Conservation (phyloP, 441 rosid species). For the Geranium incanum region DNA sequence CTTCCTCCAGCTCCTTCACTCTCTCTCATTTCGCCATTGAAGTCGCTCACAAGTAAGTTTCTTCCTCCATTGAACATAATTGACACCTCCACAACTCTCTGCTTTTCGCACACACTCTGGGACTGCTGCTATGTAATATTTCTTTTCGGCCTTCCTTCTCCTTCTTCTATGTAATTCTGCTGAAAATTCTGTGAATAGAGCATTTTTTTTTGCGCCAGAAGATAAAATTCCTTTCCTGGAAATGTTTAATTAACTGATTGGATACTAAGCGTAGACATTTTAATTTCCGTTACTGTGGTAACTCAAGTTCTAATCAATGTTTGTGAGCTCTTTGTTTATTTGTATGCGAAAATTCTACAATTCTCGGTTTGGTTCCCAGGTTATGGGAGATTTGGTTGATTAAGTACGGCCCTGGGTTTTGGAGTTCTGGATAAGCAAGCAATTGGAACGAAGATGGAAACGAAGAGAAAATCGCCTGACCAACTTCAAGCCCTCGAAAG, state of each 20-base stretch:
- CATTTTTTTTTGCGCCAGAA: neutral
- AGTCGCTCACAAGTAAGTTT: slow-evolving; percentile 6
- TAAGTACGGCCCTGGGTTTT: neutral
- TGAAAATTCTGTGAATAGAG: neutral
- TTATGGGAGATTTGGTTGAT: slow-evolving; percentile 19
- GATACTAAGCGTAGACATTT: neutral
- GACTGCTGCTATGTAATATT: neutral
- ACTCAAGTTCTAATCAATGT: neutral
- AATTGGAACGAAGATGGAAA: slow-evolving; percentile 23
- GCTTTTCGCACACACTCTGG: neutral
- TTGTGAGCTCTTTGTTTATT: neutral
- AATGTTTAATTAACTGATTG: neutral
- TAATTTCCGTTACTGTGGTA: neutral
- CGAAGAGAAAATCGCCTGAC: slow-evolving; percentile 60
- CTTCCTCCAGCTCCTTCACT: slow-evolving; percentile 21
- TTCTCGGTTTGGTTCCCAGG: slow-evolving; percentile 19
- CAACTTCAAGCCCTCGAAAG: slow-evolving; percentile 65
- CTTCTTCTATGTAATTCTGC: neutral
- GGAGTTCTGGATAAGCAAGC: neutral
- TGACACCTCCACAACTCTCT: neutral
- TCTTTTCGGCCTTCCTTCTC: neutral
- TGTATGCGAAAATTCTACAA: neutral
- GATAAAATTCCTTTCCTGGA: neutral
- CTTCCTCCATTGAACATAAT: neutral
- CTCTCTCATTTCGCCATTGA: slow-evolving; percentile 4